Evolutionary conservation across 106 monocot species (phyloP).

Genomic region (Apostasia ramifera): DNA sequence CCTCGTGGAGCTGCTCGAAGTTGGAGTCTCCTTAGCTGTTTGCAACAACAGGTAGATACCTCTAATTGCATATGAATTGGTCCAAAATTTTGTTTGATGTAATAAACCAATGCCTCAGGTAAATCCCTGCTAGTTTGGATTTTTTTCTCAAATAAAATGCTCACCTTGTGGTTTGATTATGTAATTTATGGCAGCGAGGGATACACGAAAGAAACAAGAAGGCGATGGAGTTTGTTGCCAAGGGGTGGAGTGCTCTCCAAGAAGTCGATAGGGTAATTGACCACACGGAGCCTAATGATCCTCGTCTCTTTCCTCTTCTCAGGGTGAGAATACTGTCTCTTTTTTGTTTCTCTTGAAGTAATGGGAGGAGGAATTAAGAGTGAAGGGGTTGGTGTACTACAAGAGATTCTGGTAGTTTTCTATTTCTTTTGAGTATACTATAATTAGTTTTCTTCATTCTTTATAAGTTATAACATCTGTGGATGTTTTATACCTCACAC

Average conservation of each 20-base stretch:
- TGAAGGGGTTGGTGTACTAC: too few relatives aligned
- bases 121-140: neutral
- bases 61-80: neutral
- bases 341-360: neutral
- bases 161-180: neutral
- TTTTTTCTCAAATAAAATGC: neutral
- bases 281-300: conserved; percentile 66
- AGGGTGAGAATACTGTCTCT: conserved; percentile 31
- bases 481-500: too few relatives aligned
- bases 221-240: conserved; percentile 93
- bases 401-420: neutral
- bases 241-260: conserved; percentile 85
- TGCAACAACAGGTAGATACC: conserved; percentile 7
- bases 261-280: conserved; percentile 95
- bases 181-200: conserved; percentile 36
- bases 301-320: conserved; percentile 79
- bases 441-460: neutral
- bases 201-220: conserved; percentile 88
- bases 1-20: conserved; percentile 8
- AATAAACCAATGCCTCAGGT: neutral
- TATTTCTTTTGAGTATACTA: neutral
- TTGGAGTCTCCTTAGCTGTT: neutral
- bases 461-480: neutral
- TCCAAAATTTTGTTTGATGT: neutral
- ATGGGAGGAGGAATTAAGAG: too few relatives aligned